phyloP scores from a whole-genome alignment of 1,284 basidiomycete genomes.

The Sphagnurus paluster region DNA sequence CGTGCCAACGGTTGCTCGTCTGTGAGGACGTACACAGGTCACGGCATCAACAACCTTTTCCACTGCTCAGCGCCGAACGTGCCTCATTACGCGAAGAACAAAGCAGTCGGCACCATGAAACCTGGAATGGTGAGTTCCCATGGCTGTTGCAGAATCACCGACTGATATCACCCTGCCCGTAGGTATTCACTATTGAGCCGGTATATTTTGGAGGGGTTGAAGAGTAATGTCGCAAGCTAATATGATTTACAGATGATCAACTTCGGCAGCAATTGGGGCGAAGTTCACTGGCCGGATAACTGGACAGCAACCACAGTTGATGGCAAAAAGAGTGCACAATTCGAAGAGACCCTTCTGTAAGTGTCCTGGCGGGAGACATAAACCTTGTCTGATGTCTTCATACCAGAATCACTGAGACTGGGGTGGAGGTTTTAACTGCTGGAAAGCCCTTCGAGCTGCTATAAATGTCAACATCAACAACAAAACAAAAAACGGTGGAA shows the following conservation, averaged over 20 bases:
- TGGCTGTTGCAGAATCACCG: slow-evolving; percentile 7
- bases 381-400: slow-evolving; percentile 6
- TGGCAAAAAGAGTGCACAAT: slow-evolving; percentile 89
- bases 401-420: slow-evolving; percentile 85
- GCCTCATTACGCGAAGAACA: slow-evolving; percentile 86
- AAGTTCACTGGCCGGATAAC: slow-evolving; percentile 84
- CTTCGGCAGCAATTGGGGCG: slow-evolving; percentile 71
- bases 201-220: slow-evolving; percentile 43
- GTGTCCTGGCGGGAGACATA: slow-evolving; percentile 31
- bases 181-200: slow-evolving; percentile 82
- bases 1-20: slow-evolving; percentile 80
- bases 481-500: too few relatives aligned
- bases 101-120: slow-evolving; percentile 82
- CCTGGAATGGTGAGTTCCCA: slow-evolving; percentile 67
- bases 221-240: slow-evolving; percentile 1
- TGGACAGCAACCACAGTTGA: slow-evolving; percentile 95
- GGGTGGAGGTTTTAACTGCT: slow-evolving; percentile 87
- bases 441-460: slow-evolving; percentile 39
- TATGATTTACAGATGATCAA: slow-evolving; percentile 76
- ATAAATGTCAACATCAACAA: too few relatives aligned
- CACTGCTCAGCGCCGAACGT: slow-evolving; percentile 74
- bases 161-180: slow-evolving; percentile 9
- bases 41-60: slow-evolving; percentile 88
- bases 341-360: slow-evolving; percentile 89
- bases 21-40: slow-evolving; percentile 88